Evolutionary conservation across 1,139 yeast species (phyloP).

Genomic region (Yamadazyma buinensis): DNA sequence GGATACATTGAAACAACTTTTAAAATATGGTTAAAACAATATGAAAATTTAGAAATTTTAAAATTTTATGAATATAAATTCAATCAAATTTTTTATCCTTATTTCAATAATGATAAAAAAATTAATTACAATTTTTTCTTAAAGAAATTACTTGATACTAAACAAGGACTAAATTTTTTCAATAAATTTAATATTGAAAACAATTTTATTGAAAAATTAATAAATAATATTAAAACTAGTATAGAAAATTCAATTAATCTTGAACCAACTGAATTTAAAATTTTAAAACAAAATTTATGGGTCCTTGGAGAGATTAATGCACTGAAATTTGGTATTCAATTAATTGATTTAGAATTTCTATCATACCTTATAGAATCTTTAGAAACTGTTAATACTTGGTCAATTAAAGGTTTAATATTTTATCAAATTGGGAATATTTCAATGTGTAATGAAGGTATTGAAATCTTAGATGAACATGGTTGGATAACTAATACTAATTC

Average conservation of each 20-base stretch:
- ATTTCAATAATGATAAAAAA: conserved; percentile 11
- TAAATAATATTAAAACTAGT: conserved; percentile 19
- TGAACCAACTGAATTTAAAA: neutral
- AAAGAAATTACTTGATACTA: conserved; percentile 75
- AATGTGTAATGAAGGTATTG: conserved; percentile 73
- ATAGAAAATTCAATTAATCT: conserved; percentile 5
- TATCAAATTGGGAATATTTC: conserved; percentile 75
- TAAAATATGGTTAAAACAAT: conserved; percentile 23
- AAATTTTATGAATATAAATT: conserved; percentile 12
- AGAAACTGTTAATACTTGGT: conserved; percentile 46
- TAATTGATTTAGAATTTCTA: conserved; percentile 42
- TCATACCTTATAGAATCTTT: conserved; percentile 46
- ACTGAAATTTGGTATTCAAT: conserved; percentile 54
- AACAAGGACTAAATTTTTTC: conserved; percentile 61
- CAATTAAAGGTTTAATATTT: conserved; percentile 72
- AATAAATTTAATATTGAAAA: conserved; percentile 20
- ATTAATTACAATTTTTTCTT: conserved; percentile 43
- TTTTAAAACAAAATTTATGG: conserved; percentile 80
- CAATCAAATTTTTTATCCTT: conserved; percentile 24
- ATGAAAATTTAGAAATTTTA: conserved; percentile 7
- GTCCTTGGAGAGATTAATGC: conserved; percentile 82
- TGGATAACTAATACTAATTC: conserved; percentile 50
- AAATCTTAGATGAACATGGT: conserved; percentile 75
- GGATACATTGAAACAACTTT: conserved; percentile 34
- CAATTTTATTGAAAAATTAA: conserved; percentile 23